These are phyloP conservation scores for Simplicillium aogashimaense DNA, from an alignment of 2,329 filamentous ascomycete genomes.

Conservation along the genomic window DNA sequence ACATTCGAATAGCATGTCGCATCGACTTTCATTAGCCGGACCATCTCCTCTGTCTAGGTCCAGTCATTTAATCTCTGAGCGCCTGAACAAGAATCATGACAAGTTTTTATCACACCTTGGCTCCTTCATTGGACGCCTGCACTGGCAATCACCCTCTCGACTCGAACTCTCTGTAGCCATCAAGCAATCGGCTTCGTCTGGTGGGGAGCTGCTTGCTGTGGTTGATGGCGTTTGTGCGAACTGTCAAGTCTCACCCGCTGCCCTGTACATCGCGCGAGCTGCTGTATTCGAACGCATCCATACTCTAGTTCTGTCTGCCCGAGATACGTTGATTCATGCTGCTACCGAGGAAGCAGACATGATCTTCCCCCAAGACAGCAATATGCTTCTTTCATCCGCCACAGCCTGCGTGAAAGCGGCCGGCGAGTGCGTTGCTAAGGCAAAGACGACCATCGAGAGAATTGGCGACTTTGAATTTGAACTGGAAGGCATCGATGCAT, in stretches of 20 bases:
- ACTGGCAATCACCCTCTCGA: slow-evolving; percentile 85
- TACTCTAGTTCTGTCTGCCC: slow-evolving; percentile 70
- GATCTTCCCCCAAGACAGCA: slow-evolving; percentile 71
- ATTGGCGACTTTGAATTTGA: slow-evolving; percentile 90
- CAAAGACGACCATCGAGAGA: slow-evolving; percentile 74
- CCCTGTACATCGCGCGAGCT: slow-evolving; percentile 58
- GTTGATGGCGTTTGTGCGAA: slow-evolving; percentile 76
- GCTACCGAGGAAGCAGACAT: slow-evolving; percentile 66
- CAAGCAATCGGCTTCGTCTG: slow-evolving; percentile 73
- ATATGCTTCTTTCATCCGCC: slow-evolving; percentile 64
- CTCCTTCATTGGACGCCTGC: slow-evolving; percentile 82
- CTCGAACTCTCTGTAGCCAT: slow-evolving; percentile 75
- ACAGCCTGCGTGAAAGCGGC: slow-evolving; percentile 84
- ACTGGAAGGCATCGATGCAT: slow-evolving; percentile 39
- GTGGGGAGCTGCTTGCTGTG: slow-evolving; percentile 67
- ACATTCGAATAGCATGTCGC: slow-evolving; percentile 48
- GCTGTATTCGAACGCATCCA: slow-evolving; percentile 73
- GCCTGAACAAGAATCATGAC: slow-evolving; percentile 72
- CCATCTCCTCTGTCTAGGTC: slow-evolving; percentile 52
- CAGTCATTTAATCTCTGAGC: slow-evolving; percentile 73
- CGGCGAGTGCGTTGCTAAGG: slow-evolving; percentile 83
- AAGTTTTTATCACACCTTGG: slow-evolving; percentile 82
- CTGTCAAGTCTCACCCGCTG: slow-evolving; percentile 56
- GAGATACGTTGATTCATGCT: slow-evolving; percentile 63
- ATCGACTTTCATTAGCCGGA: slow-evolving; percentile 68